Evolutionary conservation across 2,329 filamentous ascomycete genomes (phyloP).

Genomic region (Diaporthe destruens): DNA sequence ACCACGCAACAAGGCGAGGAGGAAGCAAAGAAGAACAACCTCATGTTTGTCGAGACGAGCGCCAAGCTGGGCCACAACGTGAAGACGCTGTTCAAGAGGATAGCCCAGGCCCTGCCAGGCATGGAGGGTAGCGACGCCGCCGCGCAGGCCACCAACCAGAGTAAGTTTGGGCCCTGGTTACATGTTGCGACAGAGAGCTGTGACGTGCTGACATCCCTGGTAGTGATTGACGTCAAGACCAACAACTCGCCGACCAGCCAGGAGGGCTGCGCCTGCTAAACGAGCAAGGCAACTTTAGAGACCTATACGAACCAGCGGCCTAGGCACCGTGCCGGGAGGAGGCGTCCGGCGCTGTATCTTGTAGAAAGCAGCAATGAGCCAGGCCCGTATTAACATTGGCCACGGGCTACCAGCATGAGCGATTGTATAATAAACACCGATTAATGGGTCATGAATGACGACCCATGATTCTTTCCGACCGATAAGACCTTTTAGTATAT

Average conservation of each 20-base stretch:
- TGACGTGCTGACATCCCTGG: constrained; percentile 46
- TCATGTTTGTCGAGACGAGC: constrained; percentile 99
- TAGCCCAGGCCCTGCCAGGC: constrained; percentile 95
- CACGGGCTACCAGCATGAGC: constrained; percentile 40
- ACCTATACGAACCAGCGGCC: constrained; percentile 9
- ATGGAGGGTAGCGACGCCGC: constrained; percentile 93
- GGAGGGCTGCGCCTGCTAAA: constrained; percentile 78
- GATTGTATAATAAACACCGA: constrained; percentile 43
- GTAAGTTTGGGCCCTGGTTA: constrained; percentile 63
- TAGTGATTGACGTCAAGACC: constrained; percentile 95
- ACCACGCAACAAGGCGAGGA: constrained; percentile 97
- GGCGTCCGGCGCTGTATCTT: constrained; percentile 25
- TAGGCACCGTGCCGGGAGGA: constrained; percentile 1
- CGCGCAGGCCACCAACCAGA: constrained; percentile 79
- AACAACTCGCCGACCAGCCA: constrained; percentile 77
- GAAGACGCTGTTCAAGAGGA: constrained; percentile 96
- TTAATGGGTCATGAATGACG: constrained; percentile 42
- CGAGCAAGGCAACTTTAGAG: constrained; percentile 20
- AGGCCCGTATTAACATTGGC: constrained; percentile 37
- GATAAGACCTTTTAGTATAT: constrained; percentile 41
- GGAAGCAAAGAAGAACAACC: constrained; percentile 95
- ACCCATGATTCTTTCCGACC: constrained; percentile 34
- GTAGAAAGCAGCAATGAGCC: constrained; percentile 41
- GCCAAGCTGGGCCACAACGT: constrained; percentile 98
- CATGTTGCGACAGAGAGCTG: neutral